These are phyloP conservation scores for Venturia oleaginea DNA, from an alignment of 2,329 filamentous ascomycete genomes.

Conservation along the genomic window DNA sequence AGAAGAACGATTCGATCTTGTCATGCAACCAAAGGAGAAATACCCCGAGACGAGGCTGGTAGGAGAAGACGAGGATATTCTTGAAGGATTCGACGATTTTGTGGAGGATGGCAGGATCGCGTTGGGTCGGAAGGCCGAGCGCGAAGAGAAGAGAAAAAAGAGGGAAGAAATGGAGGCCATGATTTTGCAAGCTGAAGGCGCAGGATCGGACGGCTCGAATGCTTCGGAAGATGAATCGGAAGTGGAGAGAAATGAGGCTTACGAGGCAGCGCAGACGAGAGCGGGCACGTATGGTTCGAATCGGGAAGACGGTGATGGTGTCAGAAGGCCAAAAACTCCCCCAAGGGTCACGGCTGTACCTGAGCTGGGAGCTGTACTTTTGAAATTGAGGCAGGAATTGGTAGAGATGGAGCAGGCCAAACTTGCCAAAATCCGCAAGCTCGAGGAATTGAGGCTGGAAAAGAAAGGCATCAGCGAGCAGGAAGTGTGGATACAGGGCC, in stretches of 20 bases:
- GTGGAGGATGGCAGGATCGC: slow-evolving; percentile 76
- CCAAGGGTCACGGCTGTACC: slow-evolving; percentile 72
- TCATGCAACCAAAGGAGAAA: slow-evolving; percentile 28
- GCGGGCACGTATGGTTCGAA: slow-evolving; percentile 68
- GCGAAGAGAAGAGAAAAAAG: slow-evolving; percentile 55
- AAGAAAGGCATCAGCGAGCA: slow-evolving; percentile 58
- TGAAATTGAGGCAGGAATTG: slow-evolving; percentile 53
- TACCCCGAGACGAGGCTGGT: slow-evolving; percentile 63
- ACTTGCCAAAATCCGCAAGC: slow-evolving; percentile 49
- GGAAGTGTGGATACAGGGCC: slow-evolving; percentile 69
- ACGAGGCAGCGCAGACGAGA: slow-evolving; percentile 77
- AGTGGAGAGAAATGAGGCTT: slow-evolving; percentile 60
- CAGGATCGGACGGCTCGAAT: slow-evolving; percentile 52
- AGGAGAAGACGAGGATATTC: slow-evolving; percentile 81
- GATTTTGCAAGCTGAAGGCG: slow-evolving; percentile 69
- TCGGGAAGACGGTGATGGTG: slow-evolving; percentile 28
- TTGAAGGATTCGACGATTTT: slow-evolving; percentile 88
- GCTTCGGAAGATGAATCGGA: slow-evolving; percentile 51
- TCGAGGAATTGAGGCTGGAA: slow-evolving; percentile 60
- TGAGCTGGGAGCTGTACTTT: slow-evolving; percentile 57
- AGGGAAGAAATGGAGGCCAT: slow-evolving; percentile 73
- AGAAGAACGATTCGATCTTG: slow-evolving; percentile 27
- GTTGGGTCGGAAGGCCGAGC: slow-evolving; percentile 69
- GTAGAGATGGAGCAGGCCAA: slow-evolving; percentile 52
- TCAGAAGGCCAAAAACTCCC: slow-evolving; percentile 47